Evolutionary conservation across 106 monocot genomes (phyloP), one percentile per base, ranked within the genome.

Genomic region (Allium fistulosum): DNA sequence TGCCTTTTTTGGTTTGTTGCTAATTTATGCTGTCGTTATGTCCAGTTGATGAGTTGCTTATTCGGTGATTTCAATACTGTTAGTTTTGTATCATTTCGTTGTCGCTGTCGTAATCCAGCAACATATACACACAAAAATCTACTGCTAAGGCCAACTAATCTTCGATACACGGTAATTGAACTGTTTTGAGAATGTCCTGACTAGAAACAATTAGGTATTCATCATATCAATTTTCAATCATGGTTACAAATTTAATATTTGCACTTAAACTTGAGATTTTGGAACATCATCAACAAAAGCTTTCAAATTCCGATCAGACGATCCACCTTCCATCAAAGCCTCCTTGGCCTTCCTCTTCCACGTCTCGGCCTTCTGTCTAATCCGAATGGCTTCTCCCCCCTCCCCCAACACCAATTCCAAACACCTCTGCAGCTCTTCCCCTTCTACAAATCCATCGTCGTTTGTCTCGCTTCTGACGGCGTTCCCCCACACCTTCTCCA

Each of bases 301-400:
- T 48, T 49, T 60, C 14, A 81, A 51, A 46, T 76, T 81, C 57
- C 68, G 27, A 11, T 71, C 28, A 7, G 81, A 76, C 5, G 76
- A 72, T 16, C 81, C 76, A 7, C 81, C 76, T 26, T 28, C 57
- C 6, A 48, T 11, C 7, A 63, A 27, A 17, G 76, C 76, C 63
- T 76, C 56, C 18, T 9, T 17, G 0, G 61, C 81, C 53, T 18
- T 72, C 57, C 72, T 50, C 76, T 28, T 72, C 81, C 81, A 81
- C 17, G 17, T 12, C 37, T 26, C 51, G 7, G 51, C 75, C 27
- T 53, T 76, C 48, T 9, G 62, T 27, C 76, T 48, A 1, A 81
- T 68, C 48, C 37, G 59, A 22, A 13, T 37, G 5, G 57, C 62
- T 7, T 4, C 7, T 8, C 0, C 62, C 45, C 6, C 62, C 13